Conservation (phyloP, 805 yeast genomes). For the Myxozyma neotropica region DNA sequence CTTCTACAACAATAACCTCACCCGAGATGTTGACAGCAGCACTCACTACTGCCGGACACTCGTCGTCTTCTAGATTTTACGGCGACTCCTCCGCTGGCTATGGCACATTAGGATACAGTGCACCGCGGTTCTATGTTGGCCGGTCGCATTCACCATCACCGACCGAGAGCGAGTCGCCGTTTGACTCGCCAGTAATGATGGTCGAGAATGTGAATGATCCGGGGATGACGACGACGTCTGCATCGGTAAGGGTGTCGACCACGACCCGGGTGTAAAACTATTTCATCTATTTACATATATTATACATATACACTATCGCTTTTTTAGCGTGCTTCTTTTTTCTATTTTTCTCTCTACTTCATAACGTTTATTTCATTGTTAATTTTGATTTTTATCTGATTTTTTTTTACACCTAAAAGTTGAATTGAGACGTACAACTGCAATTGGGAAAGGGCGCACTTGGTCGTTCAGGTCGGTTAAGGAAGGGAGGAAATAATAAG, state of each 20-base stretch:
- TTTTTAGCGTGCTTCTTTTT: too few relatives aligned
- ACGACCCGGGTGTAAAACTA: background rate
- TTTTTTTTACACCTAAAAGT: background rate
- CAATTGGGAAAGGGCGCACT: slow-evolving; percentile 1
- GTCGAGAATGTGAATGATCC: slow-evolving; percentile 14
- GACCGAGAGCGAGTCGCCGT: slow-evolving; percentile 12
- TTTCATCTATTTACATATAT: background rate
- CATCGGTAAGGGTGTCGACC: slow-evolving; percentile 3
- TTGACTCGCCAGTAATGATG: slow-evolving; percentile 13
- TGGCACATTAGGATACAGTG: background rate
- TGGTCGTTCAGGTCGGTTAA: background rate
- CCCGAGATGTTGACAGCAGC: background rate
- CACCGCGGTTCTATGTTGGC: slow-evolving; percentile 6
- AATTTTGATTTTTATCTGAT: background rate
- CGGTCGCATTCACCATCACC: slow-evolving; percentile 20
- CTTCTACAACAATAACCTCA: background rate
- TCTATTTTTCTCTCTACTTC: background rate
- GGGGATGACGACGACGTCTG: background rate
- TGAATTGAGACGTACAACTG: background rate
- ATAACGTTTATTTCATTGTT: background rate
- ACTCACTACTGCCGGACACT: background rate
- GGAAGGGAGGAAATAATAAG: background rate
- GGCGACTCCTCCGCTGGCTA: background rate
- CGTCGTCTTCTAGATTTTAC: too few relatives aligned
- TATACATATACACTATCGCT: background rate